phyloP scores from a whole-genome alignment of 331 rosid genomes.

The Pyracantha coccinea region DNA sequence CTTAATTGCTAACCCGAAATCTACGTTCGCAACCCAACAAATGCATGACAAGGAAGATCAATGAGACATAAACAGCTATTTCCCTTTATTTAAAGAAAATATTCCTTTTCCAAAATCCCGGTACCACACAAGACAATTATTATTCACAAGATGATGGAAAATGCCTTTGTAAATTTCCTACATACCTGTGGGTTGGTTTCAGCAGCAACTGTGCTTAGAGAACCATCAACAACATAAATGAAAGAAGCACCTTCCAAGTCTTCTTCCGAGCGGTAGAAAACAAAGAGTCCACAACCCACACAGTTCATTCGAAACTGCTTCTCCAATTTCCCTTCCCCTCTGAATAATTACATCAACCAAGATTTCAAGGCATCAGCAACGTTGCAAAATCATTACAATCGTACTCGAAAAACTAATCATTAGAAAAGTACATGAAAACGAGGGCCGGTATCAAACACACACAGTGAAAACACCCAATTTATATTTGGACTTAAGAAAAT shows the following conservation, averaged over 20 bases:
- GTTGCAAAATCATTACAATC: background rate
- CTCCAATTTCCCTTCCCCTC: constrained; percentile 78
- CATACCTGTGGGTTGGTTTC: constrained; percentile 96
- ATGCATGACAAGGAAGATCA: background rate
- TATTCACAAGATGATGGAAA: background rate
- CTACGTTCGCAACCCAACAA: background rate
- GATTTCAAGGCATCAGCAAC: background rate
- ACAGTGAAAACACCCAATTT: background rate
- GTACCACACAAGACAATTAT: background rate
- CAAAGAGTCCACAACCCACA: constrained; percentile 81
- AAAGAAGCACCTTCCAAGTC: constrained; percentile 62
- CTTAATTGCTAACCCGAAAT: background rate
- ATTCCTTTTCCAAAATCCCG: background rate
- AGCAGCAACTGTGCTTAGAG: constrained; percentile 89
- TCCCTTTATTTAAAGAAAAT: background rate
- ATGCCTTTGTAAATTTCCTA: background rate
- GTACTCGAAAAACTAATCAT: background rate
- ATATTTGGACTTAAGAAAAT: background rate
- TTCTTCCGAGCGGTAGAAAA: constrained; percentile 79
- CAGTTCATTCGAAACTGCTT: constrained; percentile 95
- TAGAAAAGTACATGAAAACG: background rate
- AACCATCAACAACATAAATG: constrained; percentile 71
- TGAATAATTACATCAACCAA: constrained; percentile 8
- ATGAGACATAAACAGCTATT: background rate
- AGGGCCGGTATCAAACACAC: background rate